phyloP scores from a whole-genome alignment of 306 rosid species.

The Canavalia gladiata region DNA sequence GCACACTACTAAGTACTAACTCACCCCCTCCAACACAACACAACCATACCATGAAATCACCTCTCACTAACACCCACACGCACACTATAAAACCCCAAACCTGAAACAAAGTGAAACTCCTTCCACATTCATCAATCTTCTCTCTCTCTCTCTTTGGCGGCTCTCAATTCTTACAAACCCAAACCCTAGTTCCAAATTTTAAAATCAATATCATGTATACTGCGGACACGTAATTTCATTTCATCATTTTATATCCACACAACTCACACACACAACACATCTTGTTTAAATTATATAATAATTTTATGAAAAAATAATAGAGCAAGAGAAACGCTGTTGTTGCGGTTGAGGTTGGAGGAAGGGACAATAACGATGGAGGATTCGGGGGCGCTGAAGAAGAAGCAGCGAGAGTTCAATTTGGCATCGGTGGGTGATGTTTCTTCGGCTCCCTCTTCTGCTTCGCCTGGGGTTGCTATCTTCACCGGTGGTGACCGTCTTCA shows the following conservation, averaged over 20 bases:
- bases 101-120: neutral
- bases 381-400: constrained; percentile 51
- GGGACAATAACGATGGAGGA: constrained; percentile 66
- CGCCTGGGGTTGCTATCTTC: constrained; percentile 67
- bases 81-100: constrained; percentile 43
- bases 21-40: neutral
- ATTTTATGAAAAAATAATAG: neutral
- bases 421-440: constrained; percentile 69
- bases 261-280: neutral
- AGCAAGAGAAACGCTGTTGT: neutral
- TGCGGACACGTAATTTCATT: neutral
- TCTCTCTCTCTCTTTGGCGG: constrained; percentile 63
- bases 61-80: neutral
- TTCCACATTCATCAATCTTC: neutral
- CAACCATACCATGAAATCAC: constrained; percentile 21
- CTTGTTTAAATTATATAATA: neutral
- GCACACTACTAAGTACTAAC: neutral
- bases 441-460: constrained; percentile 43
- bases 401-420: constrained; percentile 65
- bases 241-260: neutral
- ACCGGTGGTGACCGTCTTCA: constrained; percentile 53
- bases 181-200: constrained; percentile 71
- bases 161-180: constrained; percentile 46
- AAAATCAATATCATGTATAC: neutral
- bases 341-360: constrained; percentile 52